Evolutionary conservation across 495 filamentous ascomycete genomes (phyloP), one percentile per base, ranked within the genome.

Genomic region (Rhizodiscina lignyota): DNA sequence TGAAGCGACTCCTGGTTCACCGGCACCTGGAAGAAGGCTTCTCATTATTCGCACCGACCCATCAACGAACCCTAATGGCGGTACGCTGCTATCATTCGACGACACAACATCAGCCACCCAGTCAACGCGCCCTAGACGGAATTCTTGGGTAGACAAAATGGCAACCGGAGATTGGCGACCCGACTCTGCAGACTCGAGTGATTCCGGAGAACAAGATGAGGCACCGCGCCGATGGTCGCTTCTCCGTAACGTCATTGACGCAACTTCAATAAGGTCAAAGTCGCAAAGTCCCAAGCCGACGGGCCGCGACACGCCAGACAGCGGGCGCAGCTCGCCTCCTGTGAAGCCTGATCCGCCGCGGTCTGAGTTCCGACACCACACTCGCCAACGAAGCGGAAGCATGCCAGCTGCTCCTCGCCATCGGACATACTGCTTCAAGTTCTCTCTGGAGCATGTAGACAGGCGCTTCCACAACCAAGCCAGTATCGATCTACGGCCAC

Each of bases 31-130:
- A 27, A 80, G 89, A 32, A 67, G 84, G 36, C 79, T 97, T 36
- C 67, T 94, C 36, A 96, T 97, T 47, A 82, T 94, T 35, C 74
- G 85, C 36, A 89, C 80, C 43, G 89, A 97, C 49, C 59, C 74
- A 34, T 70, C 72, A 35, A 50, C 68, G 20, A 44, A 56, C 6
- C 68, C 75, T 21, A 66, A 67, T 36, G 47, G 36, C 34, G 44
- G 26, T 21, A 40, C 49, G 13, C 79, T 79, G 33, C 62, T 77
- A 13, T 72, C 74, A 0, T 79, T 79, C 43, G 75, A 81, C 43
- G 65, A 70, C 15, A 58, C 77, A 18, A 49, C 74, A 12, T 57
- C 63, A n/a, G n/a, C n/a, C n/a, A n/a, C n/a, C n/a, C n/a, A n/a
- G n/a, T n/a, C n/a, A n/a, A n/a, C n/a, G n/a, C n/a, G n/a, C n/a